A percentile compares a stretch with the other conserved stretches of the same genome.
Conservation (phyloP, 1,139 yeast genomes). For the Pichia sp. region DNA sequence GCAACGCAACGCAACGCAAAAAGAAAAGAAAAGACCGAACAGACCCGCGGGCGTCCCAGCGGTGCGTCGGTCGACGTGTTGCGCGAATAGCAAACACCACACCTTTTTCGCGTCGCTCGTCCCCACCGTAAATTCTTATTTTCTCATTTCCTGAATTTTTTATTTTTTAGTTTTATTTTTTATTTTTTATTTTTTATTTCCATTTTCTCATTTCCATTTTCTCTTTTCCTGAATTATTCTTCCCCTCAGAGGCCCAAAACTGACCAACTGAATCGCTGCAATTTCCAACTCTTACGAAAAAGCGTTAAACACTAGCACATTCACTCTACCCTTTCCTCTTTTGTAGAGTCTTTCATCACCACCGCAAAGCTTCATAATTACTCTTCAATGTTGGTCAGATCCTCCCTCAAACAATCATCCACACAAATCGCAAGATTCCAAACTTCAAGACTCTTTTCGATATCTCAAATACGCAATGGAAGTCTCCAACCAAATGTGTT, state of each 20-base stretch:
- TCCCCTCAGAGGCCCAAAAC: neutral
- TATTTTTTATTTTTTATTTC: too few species aligned
- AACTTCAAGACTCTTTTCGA: constrained; percentile 12
- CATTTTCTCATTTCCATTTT: neutral
- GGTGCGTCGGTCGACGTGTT: too few species aligned
- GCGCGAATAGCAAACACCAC: too few species aligned
- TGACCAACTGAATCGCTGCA: constrained; percentile 13
- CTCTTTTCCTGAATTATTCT: neutral
- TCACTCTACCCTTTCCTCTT: neutral
- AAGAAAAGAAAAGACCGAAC: too few species aligned
- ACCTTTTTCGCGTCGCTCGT: too few species aligned
- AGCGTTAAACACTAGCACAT: neutral
- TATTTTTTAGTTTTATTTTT: too few species aligned
- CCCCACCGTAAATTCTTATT: too few species aligned
- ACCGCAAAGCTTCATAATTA: constrained; percentile 3
- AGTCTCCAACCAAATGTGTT: constrained; percentile 21
- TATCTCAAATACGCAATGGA: constrained; percentile 10
- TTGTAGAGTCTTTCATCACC: neutral
- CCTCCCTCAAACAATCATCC: constrained; percentile 1
- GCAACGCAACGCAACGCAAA: too few species aligned
- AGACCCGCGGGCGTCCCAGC: too few species aligned
- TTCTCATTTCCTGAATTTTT: too few species aligned
- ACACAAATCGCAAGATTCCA: neutral
- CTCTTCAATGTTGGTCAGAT: constrained; percentile 3
- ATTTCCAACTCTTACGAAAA: constrained; percentile 1